Evolutionary conservation across 768 basidiomycete species (phyloP), one percentile per base, ranked within the genome.

Genomic region (Suillus bovinus): DNA sequence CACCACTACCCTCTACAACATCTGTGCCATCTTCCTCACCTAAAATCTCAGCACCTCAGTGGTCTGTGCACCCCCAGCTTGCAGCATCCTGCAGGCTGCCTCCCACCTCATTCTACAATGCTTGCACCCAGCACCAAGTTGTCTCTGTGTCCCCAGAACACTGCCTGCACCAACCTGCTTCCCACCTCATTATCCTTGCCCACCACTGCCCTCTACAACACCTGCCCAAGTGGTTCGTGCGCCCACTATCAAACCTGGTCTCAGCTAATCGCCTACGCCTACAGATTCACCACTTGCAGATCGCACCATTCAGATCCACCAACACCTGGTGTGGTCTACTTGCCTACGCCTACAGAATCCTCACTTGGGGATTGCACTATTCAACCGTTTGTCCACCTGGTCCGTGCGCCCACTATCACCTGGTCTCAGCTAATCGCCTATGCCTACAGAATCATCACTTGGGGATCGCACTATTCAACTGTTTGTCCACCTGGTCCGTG

Each of bases 181-280:
- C 44, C 44, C 44, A 44, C 44, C 44, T 44, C n/a, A n/a, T 44
- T 2, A 44, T 44, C 11, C n/a, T 44, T 44, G 44, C 11, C 44
- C n/a, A 11, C 11, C 11, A 44, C 44, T 22, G 44, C n/a, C 42
- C 42, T 42, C 42, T 42, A 42, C 42, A 42, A 42, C 20, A n/a
- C 20, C 42, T 42, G 9, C 8, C 9, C 20, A 42, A 42, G 42
- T 42, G 42, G 42, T n/a, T n/a, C 4, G 9, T 42, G n/a, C 0
- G 4, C 42, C 42, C 20, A 42, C 42, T 42, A n/a, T 20, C 42
- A 39, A 42, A 20, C 86, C 86, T 0, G 75, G 78, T n/a, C 81
- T 88, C 39, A 81, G 78, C 14, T 83, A 84, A 54, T 87, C 85
- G 0, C 87, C 86, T 0, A 81, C 83, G 0, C 81, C 85, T 5